phyloP scores from a whole-genome alignment of 305 asterid genomes.

The Rubia balearica region DNA sequence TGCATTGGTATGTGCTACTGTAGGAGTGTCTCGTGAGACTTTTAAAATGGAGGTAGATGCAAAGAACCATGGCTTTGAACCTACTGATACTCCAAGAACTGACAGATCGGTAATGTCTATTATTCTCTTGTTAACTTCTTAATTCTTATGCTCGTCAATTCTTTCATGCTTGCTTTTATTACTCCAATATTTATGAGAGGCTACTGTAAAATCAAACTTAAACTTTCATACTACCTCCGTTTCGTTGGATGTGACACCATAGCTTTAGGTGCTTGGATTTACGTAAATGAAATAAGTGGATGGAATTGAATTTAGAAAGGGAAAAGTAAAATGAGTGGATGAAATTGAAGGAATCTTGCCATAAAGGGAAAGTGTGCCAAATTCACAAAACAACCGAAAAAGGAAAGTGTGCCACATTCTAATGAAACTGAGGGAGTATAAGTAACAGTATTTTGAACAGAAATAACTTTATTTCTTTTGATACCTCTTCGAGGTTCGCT shows the following conservation, averaged over 20 bases:
- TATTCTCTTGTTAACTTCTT: conserved; percentile 12
- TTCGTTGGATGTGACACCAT: too few species aligned
- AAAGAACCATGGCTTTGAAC: conserved; percentile 65
- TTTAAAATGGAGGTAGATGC: conserved; percentile 71
- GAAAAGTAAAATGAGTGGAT: too few species aligned
- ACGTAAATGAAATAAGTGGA: too few species aligned
- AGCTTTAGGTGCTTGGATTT: too few species aligned
- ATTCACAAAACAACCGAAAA: too few species aligned
- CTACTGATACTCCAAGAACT: conserved; percentile 91
- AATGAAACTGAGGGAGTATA: background rate
- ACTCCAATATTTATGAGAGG: background rate
- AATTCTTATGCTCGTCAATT: conserved; percentile 7
- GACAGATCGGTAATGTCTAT: conserved; percentile 72
- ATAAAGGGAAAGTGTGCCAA: too few species aligned
- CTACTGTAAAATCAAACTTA: background rate
- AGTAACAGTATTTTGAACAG: background rate
- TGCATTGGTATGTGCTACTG: background rate
- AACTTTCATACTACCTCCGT: background rate
- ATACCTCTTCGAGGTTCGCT: background rate
- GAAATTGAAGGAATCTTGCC: too few species aligned
- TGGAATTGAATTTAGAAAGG: too few species aligned
- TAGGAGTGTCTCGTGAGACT: conserved; percentile 88
- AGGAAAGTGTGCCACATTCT: too few species aligned
- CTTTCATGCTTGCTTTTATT: background rate
- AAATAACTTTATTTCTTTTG: background rate